Evolutionary conservation across 306 rosid species (phyloP), one percentile per base, ranked within the genome.

Genomic region (Datisca glomerata): DNA sequence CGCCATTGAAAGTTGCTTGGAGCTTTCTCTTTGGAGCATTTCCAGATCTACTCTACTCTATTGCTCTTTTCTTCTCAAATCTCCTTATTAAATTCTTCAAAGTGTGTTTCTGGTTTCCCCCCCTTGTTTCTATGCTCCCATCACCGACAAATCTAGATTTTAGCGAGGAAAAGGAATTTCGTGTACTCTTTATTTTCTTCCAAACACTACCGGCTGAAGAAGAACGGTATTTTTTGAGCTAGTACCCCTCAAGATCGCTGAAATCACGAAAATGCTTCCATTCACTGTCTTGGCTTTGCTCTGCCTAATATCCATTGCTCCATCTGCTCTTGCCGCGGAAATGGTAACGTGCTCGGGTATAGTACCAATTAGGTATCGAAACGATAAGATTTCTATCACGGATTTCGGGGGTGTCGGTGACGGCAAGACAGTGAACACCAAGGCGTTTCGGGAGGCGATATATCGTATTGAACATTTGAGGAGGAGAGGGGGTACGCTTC

Each of bases 381-480:
- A 35, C 53, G 86, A 86, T 19, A 81, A 48, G 66, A 63, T 86
- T 18, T 86, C 86, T 43, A 61, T 86, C 4, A 18, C 68, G 1
- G 92, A 78, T 20, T 86, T 66, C 10, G 94, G 94, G 4, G 96
- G 71, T 1, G 75, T 81, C 22, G 94, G 94, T 1, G 94, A 86
- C 56, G 96, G 96, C 11, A 41, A 18, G 34, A 78, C 92, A 24
- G 19, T 73, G 65, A 86, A 81, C 59, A 81, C 92, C 13, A 75
- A 62, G 52, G 92, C 96, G 1, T 86, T 86, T 44, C 68, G 60
- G 20, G 84, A 46, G 28, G 94, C 96, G 15, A 67, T 81, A 3
- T 86, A 57, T 52, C 71, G 86, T 56, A 73, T 86, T 54, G 25
- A 71, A 32, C 86, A 75, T 44, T 51, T 86, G 47, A 48, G 44